These are phyloP conservation scores for Quercus alba DNA, from an alignment of 306 rosid genomes.

Conservation along the genomic window DNA sequence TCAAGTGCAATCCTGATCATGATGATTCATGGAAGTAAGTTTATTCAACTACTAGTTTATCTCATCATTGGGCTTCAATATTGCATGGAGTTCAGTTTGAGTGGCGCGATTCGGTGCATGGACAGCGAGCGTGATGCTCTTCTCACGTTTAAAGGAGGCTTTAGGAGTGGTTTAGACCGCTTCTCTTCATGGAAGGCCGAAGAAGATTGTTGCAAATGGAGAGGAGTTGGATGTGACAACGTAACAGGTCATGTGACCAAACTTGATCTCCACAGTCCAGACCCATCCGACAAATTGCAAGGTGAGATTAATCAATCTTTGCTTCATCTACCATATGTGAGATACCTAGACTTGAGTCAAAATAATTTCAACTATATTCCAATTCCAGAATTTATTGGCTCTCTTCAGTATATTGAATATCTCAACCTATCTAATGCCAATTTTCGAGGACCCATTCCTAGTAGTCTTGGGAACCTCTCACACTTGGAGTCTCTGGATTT, in stretches of 20 bases:
- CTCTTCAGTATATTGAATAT: slow-evolving; percentile 3
- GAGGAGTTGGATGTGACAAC: slow-evolving; percentile 24
- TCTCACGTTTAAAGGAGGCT: slow-evolving; percentile 12
- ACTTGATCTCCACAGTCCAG: slow-evolving; percentile 10
- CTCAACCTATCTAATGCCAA: slow-evolving; percentile 23
- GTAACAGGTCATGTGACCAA: slow-evolving; percentile 30
- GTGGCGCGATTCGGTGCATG: neutral
- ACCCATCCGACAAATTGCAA: neutral
- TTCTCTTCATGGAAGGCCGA: slow-evolving; percentile 8
- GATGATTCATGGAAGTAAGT: no score
- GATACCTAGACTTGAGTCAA: slow-evolving; percentile 15
- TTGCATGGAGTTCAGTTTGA: no score
- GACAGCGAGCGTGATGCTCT: slow-evolving; percentile 18
- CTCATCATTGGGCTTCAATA: no score
- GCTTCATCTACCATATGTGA: slow-evolving; percentile 14
- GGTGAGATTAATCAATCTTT: slow-evolving; percentile 11
- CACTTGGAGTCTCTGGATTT: slow-evolving; percentile 17
- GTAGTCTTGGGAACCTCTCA: slow-evolving; percentile 19
- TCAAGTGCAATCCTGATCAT: no score
- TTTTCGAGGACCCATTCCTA: slow-evolving; percentile 1
- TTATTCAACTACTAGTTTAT: no score
- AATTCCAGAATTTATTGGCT: slow-evolving; percentile 17
- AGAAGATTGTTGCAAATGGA: slow-evolving; percentile 24
- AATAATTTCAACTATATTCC: slow-evolving; percentile 4
- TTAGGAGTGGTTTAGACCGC: slow-evolving; percentile 4